Percentiles rank a stretch among this genome's conserved stretches.
Conservation (phyloP, 1,284 basidiomycete genomes). For the Ganoderma leucocontextum region DNA sequence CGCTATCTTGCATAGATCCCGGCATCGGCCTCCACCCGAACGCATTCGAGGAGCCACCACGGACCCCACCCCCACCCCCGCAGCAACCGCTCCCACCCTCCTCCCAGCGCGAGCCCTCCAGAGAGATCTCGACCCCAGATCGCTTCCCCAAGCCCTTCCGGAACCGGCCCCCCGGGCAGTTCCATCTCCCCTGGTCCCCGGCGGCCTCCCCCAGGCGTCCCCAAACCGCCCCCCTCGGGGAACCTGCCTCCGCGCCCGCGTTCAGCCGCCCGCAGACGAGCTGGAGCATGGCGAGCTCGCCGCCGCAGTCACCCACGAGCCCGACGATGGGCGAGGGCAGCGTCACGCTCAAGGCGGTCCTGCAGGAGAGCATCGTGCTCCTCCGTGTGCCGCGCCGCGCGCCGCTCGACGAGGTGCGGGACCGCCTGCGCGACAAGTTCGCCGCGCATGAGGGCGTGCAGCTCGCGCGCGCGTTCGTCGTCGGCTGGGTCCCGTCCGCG, state of each 20-base stretch:
- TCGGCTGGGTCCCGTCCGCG: slow-evolving; percentile 49
- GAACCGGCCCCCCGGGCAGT: slow-evolving; percentile 43
- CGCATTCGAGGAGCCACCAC: slow-evolving; percentile 24
- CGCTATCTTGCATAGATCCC: slow-evolving; percentile 31
- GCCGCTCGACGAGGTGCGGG: slow-evolving; percentile 58
- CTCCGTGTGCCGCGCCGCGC: slow-evolving; percentile 59
- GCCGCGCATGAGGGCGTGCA: slow-evolving; percentile 61
- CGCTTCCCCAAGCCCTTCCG: slow-evolving; percentile 45
- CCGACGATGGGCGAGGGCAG: slow-evolving; percentile 32
- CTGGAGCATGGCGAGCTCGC: slow-evolving; percentile 15
- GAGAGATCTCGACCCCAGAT: slow-evolving; percentile 36
- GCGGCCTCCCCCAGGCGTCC: slow-evolving; percentile 36
- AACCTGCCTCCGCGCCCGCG: neutral
- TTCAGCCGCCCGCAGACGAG: slow-evolving; percentile 2
- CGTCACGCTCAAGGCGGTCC: slow-evolving; percentile 70
- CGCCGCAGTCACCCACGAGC: slow-evolving; percentile 22
- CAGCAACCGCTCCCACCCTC: slow-evolving; percentile 15
- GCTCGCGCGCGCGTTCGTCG: slow-evolving; percentile 59
- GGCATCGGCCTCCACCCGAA: slow-evolving; percentile 26
- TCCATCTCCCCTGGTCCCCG: slow-evolving; percentile 43
- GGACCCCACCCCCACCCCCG: slow-evolving; percentile 22
- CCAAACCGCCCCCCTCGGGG: slow-evolving; percentile 19
- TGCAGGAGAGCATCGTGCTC: slow-evolving; percentile 66
- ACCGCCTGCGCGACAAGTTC: slow-evolving; percentile 69
- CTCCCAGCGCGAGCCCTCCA: slow-evolving; percentile 9